Evolutionary conservation across 345 rosid genomes (phyloP), one percentile per base, ranked within the genome.

Genomic region (Mallotus nudiflorus): DNA sequence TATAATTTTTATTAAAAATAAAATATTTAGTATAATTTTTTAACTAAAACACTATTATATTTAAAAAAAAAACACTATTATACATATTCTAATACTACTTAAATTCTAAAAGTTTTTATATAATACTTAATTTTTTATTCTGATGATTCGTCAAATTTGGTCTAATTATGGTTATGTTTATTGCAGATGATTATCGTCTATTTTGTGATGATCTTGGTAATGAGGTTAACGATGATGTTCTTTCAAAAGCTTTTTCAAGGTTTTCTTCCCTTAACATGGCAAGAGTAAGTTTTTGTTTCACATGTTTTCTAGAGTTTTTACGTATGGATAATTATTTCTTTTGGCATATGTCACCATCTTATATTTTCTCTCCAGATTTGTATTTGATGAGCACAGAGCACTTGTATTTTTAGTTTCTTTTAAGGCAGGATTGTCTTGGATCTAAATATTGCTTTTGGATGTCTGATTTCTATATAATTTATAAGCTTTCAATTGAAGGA

Each of bases 191-290:
- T 76, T 90, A 78, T 81, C 93, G 99, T 39, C 69, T 95, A 2
- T 95, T 92, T 71, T 95, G 98, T 67, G 99, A 98, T 75, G 99
- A 95, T 83, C 98, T 95, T 78, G 99, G 99, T 68, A 95, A 95
- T 76, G 99, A 92, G 86, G 99, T 95, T 85, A 95, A 95, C 80
- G 99, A 95, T 81, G 99, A 95, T 81, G 99, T 95, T 80, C 92
- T 95, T 69, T 84, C 97, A 59, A 92, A 95, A 83, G 99, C 98
- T 55, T 95, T 95, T 85, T 65, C 97, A 13, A 84, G 98, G 66
- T 95, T 92, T 82, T 94, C 97, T 73, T 86, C 99, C 66, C 92
- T 92, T 83, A 95, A 92, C 78, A 90, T 95, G 99, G 98, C 99
- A 53, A 90, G 44, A 75, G 99, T 92, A 82, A 79, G 81, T 70